phyloP scores from a whole-genome alignment of 2,329 filamentous ascomycete species.

The Pezicula carpinea region DNA sequence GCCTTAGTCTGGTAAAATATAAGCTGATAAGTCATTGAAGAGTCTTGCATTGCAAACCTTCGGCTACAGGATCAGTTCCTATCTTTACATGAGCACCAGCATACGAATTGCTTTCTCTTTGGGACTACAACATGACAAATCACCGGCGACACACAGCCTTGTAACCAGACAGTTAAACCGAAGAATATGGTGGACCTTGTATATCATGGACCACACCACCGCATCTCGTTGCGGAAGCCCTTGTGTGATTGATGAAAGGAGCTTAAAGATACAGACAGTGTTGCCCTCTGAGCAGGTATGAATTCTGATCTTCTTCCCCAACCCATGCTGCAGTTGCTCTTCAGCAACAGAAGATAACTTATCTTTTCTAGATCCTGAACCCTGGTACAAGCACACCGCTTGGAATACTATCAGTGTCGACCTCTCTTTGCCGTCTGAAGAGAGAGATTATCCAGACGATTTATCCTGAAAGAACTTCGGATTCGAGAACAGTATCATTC shows the following conservation, averaged over 20 bases:
- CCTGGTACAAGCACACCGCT: conserved; percentile 16
- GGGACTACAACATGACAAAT: conserved; percentile 16
- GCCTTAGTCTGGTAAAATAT: too few relatives aligned
- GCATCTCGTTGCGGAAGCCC: conserved; percentile 15
- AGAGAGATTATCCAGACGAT: conserved; percentile 16
- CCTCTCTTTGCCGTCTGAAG: conserved; percentile 12
- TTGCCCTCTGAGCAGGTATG: conserved; percentile 14
- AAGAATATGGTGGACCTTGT: too few relatives aligned
- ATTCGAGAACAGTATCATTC: conserved; percentile 12
- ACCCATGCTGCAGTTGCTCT: too few relatives aligned
- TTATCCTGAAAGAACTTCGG: conserved; percentile 12
- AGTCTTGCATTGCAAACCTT: conserved; percentile 14
- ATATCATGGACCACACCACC: too few relatives aligned
- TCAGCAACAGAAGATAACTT: too few relatives aligned
- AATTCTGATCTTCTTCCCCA: too few relatives aligned
- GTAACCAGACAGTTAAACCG: conserved; percentile 8
- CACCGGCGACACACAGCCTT: conserved; percentile 10
- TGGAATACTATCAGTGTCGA: conserved; percentile 12
- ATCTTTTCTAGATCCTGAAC: conserved; percentile 7
- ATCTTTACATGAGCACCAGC: conserved; percentile 16
- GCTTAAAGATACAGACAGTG: conserved; percentile 11
- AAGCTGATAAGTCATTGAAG: too few relatives aligned
- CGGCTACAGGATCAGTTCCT: conserved; percentile 13
- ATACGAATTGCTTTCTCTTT: conserved; percentile 17
- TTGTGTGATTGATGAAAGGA: conserved; percentile 13